Evolutionary conservation across 1,139 yeast genomes (phyloP).

Genomic region (Hyphopichia wangnamkhiaoensis): DNA sequence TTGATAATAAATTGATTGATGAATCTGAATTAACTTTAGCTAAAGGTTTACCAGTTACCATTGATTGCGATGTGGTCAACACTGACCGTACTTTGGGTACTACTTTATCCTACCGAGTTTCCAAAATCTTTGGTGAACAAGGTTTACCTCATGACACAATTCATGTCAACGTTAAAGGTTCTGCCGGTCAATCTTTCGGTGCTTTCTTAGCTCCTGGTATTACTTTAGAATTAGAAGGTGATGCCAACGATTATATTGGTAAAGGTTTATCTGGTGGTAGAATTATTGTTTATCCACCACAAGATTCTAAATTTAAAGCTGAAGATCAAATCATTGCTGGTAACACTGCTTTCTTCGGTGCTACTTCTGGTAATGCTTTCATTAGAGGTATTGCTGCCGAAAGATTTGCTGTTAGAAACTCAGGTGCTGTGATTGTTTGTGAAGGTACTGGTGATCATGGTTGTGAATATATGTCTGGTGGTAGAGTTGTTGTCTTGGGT

Average conservation of each 20-base stretch:
- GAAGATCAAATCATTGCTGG: conserved; percentile 97
- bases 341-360: conserved; percentile 97
- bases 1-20: conserved; percentile 93
- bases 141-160: conserved; percentile 96
- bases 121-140: conserved; percentile 88
- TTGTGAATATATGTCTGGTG: conserved; percentile 99
- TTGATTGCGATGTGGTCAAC: conserved; percentile 89
- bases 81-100: conserved; percentile 97
- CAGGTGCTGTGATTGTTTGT: conserved; percentile 95
- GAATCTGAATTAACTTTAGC: conserved; percentile 93
- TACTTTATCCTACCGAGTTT: conserved; percentile 89
- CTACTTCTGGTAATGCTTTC: conserved; percentile 92
- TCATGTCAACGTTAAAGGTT: conserved; percentile 86
- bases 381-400: conserved; percentile 98
- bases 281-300: conserved; percentile 88
- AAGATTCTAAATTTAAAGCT: conserved; percentile 79
- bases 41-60: conserved; percentile 90
- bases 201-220: conserved; percentile 96
- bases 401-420: conserved; percentile 96
- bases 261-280: conserved; percentile 97
- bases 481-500: conserved; percentile 92
- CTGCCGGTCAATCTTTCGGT: conserved; percentile 98
- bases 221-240: conserved; percentile 94
- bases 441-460: conserved; percentile 99
- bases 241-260: conserved; percentile 96